A percentile compares a stretch with the other conserved stretches of the same genome.
These are phyloP conservation scores for Hyphopichia wangnamkhiaoensis DNA, from an alignment of 1,139 yeast genomes.

Conservation along the genomic window DNA sequence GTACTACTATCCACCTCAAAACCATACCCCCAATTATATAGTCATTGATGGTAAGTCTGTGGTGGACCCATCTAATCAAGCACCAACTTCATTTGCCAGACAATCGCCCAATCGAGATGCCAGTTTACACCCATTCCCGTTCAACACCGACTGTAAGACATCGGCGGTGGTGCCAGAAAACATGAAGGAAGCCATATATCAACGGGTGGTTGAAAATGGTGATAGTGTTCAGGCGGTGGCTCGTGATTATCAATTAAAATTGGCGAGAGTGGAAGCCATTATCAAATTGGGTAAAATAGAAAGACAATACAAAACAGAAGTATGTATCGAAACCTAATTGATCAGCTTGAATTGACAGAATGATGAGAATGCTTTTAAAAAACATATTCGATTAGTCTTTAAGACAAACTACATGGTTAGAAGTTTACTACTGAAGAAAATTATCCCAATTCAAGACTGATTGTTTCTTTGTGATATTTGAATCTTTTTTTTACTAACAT, in stretches of 20 bases:
- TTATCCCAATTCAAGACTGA: neutral
- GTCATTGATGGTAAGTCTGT: constrained; percentile 56
- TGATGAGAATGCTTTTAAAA: constrained; percentile 49
- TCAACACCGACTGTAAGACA: constrained; percentile 68
- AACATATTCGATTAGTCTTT: constrained; percentile 71
- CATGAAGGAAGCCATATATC: constrained; percentile 59
- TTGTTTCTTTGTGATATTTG: neutral
- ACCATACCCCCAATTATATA: constrained; percentile 75
- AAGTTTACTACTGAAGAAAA: constrained; percentile 26
- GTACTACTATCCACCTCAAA: constrained; percentile 69
- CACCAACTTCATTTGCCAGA: constrained; percentile 4
- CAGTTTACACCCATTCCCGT: constrained; percentile 74
- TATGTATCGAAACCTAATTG: constrained; percentile 40
- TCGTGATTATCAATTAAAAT: constrained; percentile 73
- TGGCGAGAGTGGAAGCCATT: constrained; percentile 86
- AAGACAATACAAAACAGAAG: constrained; percentile 57
- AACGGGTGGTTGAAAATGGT: constrained; percentile 54
- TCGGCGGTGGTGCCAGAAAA: constrained; percentile 59
- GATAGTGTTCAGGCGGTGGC: constrained; percentile 73
- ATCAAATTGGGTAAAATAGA: constrained; percentile 68
- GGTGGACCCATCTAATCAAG: constrained; percentile 11
- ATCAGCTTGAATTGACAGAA: too few relatives aligned
- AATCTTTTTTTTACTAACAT: constrained; percentile 31
- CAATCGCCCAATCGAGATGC: constrained; percentile 32
- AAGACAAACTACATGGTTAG: constrained; percentile 68